Evolutionary conservation across 139 green algal species (phyloP), one percentile per base, ranked within the genome.

Genomic region (Astrephomene gubernaculifera): DNA sequence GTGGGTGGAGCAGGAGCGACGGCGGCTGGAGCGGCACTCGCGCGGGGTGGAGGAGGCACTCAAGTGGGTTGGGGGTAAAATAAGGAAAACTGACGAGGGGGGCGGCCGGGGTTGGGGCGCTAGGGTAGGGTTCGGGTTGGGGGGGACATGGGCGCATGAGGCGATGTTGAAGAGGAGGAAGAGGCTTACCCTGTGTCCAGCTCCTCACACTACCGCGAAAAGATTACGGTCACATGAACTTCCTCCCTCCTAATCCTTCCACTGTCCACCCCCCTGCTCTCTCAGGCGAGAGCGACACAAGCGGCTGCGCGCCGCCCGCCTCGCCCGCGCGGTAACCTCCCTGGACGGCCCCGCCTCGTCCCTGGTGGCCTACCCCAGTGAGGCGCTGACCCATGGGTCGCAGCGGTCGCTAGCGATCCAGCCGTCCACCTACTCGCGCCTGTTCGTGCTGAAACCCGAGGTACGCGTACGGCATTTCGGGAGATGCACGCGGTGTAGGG

Each of bases 201-300:
- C n/a, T n/a, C n/a, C n/a, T n/a, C n/a, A n/a, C n/a, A n/a, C n/a
- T n/a, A n/a, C n/a, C n/a, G n/a, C n/a, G n/a, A n/a, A n/a, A n/a
- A n/a, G n/a, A n/a, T n/a, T n/a, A n/a, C n/a, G n/a, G n/a, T n/a
- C n/a, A n/a, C n/a, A n/a, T n/a, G n/a, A n/a, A n/a, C n/a, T n/a
- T n/a, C n/a, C n/a, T n/a, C n/a, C n/a, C n/a, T n/a, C n/a, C n/a
- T n/a, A n/a, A n/a, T n/a, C n/a, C n/a, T n/a, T n/a, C n/a, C n/a
- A 19, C 29, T 17, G 29, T 41, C n/a, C 61, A 38, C 17, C n/a
- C 4, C 61, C 5, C 63, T 43, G 63, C 31, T 10, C 45, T 19
- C 19, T 21, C 71, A 90, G 86, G 80, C 44, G 49, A 6, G 80
- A 90, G 79, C 86, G 86, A 19, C 81, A 82, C 64, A 87, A 87